Conservation (phyloP, 106 monocot genomes). For the Narthecium ossifragum region DNA sequence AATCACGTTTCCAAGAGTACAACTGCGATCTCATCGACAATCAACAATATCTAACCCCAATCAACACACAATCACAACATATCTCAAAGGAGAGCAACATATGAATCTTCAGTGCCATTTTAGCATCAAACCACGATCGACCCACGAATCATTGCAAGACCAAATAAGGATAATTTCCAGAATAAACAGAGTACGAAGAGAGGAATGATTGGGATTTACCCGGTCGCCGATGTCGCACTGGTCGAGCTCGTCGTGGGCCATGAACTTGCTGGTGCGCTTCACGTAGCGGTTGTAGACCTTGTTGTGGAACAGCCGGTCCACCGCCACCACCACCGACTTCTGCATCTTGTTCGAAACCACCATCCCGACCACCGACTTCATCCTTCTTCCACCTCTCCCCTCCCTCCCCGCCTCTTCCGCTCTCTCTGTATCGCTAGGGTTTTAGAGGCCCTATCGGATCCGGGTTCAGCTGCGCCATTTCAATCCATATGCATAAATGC, state of each 20-base stretch:
- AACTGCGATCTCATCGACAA: too few relatives aligned
- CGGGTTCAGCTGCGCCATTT: too few relatives aligned
- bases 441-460: neutral
- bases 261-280: slow-evolving; percentile 91
- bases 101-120: too few relatives aligned
- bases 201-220: slow-evolving; percentile 11
- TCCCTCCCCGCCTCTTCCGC: neutral
- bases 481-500: too few relatives aligned
- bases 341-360: slow-evolving; percentile 99
- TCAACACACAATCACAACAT: too few relatives aligned
- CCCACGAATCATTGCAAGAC: too few relatives aligned
- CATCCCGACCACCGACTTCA: slow-evolving; percentile 87
- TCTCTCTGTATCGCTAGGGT: neutral
- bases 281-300: slow-evolving; percentile 87
- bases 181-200: neutral
- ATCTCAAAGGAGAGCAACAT: too few relatives aligned
- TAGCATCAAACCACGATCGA: too few relatives aligned
- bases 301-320: slow-evolving; percentile 85
- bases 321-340: slow-evolving; percentile 96
- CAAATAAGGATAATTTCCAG: too few relatives aligned
- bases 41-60: too few relatives aligned
- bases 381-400: slow-evolving; percentile 15
- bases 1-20: too few relatives aligned
- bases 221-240: slow-evolving; percentile 82
- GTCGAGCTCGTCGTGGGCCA: slow-evolving; percentile 92